Base-by-base conservation (phyloP, 139 green algal genomes). In the Chlorella sp. region DNA sequence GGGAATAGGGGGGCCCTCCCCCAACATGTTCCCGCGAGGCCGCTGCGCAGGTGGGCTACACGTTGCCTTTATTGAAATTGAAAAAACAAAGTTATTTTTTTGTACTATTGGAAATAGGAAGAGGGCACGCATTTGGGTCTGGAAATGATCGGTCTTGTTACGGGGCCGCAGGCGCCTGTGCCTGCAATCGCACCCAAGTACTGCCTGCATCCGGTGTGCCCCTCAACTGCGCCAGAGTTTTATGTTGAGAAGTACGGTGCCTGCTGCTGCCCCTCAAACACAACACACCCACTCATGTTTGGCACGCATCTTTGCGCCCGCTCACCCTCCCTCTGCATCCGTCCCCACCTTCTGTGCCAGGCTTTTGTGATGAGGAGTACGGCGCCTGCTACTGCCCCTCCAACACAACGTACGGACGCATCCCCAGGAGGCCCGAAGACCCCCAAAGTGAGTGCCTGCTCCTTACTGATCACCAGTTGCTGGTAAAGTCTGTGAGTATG, bases 321-420 rank as follows among this genome's bases (percentile, higher is more conserved):
- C n/a, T n/a, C n/a, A 80, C 73, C 73, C 73, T 42, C 15, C 73
- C 42, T 4, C 32, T 19, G 28, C 36, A 3, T n/a, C 28, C 42
- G n/a, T 4, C 30, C 32, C 19, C 18, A 12, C 3, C n/a, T 30
- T 18, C 34, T 9, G 28, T 4, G 7, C 19, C n/a, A 86, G 71
- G 73, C 57, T 64, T 61, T 14, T 77, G 86, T 39, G 86, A 89
- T 26, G 57, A 88, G 9, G 39, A 64, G 26, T 68, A 48, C 3
- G 83, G 37, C 12, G 26, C 22, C 18, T 88, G 83, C 83, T 88
- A 69, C 83, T 88, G 83, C 66, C 83, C 83, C 22, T 80, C 71
- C 19, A 76, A 89, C 85, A 89, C 85, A 2, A 76, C 71, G 5
- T 89, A 76, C 34, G 85, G 85, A 48, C 76, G 73, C 30, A 28